phyloP scores from a whole-genome alignment of 257 asterid species.

The Agastache rugosa region DNA sequence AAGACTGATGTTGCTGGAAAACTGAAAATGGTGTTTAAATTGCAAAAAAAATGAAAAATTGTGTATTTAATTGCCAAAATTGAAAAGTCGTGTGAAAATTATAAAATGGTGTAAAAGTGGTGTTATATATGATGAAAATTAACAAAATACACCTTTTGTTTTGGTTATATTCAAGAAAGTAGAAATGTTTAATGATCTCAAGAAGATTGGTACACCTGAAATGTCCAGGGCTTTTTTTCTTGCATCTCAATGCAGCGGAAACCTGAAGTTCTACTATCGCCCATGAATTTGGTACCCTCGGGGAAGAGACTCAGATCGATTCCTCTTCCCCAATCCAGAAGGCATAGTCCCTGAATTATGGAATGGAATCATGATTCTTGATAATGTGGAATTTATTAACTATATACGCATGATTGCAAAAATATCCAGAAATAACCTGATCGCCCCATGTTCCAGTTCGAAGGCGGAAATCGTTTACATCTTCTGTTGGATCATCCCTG shows the following conservation, averaged over 20 bases:
- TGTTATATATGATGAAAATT: too few species aligned
- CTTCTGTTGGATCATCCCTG: slow-evolving; percentile 77
- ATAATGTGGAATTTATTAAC: slow-evolving; percentile 25
- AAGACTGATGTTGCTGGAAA: too few species aligned
- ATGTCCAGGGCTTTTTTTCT: slow-evolving; percentile 89
- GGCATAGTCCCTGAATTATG: slow-evolving; percentile 83
- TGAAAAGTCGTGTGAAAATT: too few species aligned
- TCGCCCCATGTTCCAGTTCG: slow-evolving; percentile 79
- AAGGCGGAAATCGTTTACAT: slow-evolving; percentile 49
- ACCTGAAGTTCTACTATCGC: slow-evolving; percentile 92
- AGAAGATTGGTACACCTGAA: slow-evolving; percentile 54
- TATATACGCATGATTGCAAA: background rate
- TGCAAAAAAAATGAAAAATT: too few species aligned
- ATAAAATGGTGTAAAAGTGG: too few species aligned
- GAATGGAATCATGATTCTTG: slow-evolving; percentile 20
- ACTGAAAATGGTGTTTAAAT: too few species aligned
- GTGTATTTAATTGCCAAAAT: too few species aligned
- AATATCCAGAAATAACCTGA: slow-evolving; percentile 64
- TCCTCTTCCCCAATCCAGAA: slow-evolving; percentile 98
- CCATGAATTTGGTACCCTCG: slow-evolving; percentile 63
- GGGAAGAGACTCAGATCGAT: slow-evolving; percentile 82
- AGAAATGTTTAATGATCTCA: slow-evolving; percentile 14
- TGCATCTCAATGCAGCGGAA: slow-evolving; percentile 96
- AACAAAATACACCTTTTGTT: too few species aligned
- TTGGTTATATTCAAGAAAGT: background rate